Evolutionary conservation across 768 basidiomycete genomes (phyloP).

Genomic region (Crucibulum laeve): DNA sequence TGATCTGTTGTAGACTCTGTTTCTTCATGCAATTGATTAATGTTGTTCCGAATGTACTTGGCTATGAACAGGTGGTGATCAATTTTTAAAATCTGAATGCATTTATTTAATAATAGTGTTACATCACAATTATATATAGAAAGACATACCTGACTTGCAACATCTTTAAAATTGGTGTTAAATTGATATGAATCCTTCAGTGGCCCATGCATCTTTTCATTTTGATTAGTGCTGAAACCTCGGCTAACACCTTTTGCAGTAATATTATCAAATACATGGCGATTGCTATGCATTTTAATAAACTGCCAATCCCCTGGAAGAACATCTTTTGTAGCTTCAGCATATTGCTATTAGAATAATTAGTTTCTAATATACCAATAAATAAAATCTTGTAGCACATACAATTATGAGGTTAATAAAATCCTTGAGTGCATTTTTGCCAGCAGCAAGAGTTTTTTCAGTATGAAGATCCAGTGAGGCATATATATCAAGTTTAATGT

Average conservation of each 20-base stretch:
- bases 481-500: constrained; percentile 23
- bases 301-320: constrained; percentile 26
- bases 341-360: constrained; percentile 9
- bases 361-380: not conserved
- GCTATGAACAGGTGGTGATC: constrained; percentile 10
- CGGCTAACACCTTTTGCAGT: constrained; percentile 20
- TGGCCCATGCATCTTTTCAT: constrained; percentile 25
- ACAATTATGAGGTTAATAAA: constrained; percentile 19
- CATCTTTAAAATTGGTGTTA: constrained; percentile 25
- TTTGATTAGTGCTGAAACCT: constrained; percentile 25
- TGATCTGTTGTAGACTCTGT: not conserved
- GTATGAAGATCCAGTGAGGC: constrained; percentile 26
- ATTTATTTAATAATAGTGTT: constrained; percentile 1
- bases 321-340: constrained; percentile 4
- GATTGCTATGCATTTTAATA: constrained; percentile 28
- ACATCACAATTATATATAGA: not conserved
- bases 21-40: constrained; percentile 6
- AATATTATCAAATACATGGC: constrained; percentile 29
- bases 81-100: constrained; percentile 12
- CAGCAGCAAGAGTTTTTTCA: constrained; percentile 20
- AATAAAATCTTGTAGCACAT: constrained; percentile 1
- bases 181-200: constrained; percentile 19
- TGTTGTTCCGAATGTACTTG: constrained; percentile 8
- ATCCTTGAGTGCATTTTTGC: constrained; percentile 11
- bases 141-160: constrained; percentile 22